These are phyloP conservation scores for Tuctoria greenei DNA, from an alignment of 176 grass and related monocot species.

Conservation along the genomic window DNA sequence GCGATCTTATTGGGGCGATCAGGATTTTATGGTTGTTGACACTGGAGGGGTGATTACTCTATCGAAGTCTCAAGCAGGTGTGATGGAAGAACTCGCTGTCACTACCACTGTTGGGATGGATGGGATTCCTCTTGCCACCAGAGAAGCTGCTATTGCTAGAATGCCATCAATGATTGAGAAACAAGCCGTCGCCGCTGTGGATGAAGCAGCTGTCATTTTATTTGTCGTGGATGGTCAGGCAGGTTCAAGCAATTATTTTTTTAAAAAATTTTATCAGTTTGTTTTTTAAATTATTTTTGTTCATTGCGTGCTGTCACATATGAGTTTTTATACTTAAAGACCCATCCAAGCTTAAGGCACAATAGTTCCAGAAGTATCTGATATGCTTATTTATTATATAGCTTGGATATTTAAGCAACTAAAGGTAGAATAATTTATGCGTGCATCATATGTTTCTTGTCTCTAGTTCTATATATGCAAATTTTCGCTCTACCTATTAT, in stretches of 20 bases:
- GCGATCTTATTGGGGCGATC: slow-evolving; percentile 69
- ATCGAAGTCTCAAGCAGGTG: slow-evolving; percentile 75
- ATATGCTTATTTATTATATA: background rate
- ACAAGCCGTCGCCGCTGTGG: slow-evolving; percentile 84
- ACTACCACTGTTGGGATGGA: slow-evolving; percentile 93
- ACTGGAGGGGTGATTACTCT: slow-evolving; percentile 87
- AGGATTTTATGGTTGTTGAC: slow-evolving; percentile 90
- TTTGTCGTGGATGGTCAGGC: slow-evolving; percentile 96
- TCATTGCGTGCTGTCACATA: background rate
- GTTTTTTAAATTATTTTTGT: background rate
- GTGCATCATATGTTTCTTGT: background rate
- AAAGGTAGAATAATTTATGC: background rate
- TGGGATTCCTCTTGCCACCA: slow-evolving; percentile 76
- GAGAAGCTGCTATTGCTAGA: slow-evolving; percentile 83
- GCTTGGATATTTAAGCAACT: background rate
- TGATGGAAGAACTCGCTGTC: slow-evolving; percentile 91
- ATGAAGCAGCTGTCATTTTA: slow-evolving; percentile 73
- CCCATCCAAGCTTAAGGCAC: background rate
- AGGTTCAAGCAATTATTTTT: slow-evolving; percentile 34
- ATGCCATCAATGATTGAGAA: slow-evolving; percentile 98
- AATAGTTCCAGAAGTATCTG: background rate
- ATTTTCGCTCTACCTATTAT: background rate
- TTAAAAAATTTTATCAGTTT: background rate
- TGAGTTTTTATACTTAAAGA: slow-evolving; percentile 3
- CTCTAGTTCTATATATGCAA: background rate